Evolutionary conservation across 192 early-diverging fungal species (phyloP).

Genomic region (Pecoramyces ruminantium): DNA sequence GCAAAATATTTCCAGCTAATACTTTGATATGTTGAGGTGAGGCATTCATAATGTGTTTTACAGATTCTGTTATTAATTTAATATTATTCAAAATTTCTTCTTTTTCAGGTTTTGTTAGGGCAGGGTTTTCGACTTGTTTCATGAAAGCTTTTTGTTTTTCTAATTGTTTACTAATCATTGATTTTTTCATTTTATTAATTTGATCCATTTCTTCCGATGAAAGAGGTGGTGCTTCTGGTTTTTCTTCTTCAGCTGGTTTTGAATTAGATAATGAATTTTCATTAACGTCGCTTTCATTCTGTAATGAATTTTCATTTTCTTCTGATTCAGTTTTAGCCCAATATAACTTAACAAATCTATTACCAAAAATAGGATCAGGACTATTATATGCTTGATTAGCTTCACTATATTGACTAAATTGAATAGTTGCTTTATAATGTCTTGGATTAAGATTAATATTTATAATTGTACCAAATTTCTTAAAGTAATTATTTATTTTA

Average conservation of each 20-base stretch:
- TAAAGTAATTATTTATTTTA: constrained; percentile 61
- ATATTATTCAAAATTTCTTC: not conserved
- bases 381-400: constrained; percentile 51
- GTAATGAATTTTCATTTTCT: not conserved
- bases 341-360: constrained; percentile 73
- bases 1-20: not conserved
- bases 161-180: not conserved
- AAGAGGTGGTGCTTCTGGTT: constrained; percentile 8
- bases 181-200: not conserved
- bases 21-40: not conserved
- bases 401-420: constrained; percentile 39
- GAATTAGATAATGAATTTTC: too few relatives aligned
- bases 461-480: constrained; percentile 52
- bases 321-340: constrained; percentile 20
- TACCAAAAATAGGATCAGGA: constrained; percentile 65
- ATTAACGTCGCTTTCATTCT: not conserved
- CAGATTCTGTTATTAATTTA: not conserved
- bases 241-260: constrained; percentile 6
- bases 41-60: not conserved
- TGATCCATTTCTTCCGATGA: not conserved
- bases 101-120: not conserved
- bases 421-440: constrained; percentile 37
- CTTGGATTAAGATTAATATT: constrained; percentile 49
- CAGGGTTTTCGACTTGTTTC: not conserved
- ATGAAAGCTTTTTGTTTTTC: not conserved